Evolutionary conservation across 2,329 filamentous ascomycete species (phyloP), one percentile per base, ranked within the genome.

Genomic region (Neurospora crassa): DNA sequence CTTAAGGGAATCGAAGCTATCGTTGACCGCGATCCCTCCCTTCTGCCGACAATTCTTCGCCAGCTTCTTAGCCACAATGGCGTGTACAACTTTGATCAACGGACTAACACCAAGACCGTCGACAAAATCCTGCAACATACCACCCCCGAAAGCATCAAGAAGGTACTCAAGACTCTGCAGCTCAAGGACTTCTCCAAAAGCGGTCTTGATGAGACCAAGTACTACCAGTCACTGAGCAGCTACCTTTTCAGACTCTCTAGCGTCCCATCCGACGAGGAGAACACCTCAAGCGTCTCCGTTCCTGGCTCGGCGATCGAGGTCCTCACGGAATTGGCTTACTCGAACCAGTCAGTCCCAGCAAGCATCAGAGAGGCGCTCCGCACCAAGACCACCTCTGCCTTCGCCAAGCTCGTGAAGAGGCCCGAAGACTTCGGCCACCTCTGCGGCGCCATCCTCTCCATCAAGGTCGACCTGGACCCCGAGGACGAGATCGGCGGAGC

Each of bases 71-170:
- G 88, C 45, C 87, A 89, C 69, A 84, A 90, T 72, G 92, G 92
- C 1, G 86, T 87, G 1, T 89, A 93, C 75, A 92, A 91, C 78
- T 96, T 98, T 77, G 96, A 98, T 78, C 90, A 92, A 74, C 85
- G 91, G 71, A 97, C 94, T 0, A 96, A 92, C 79, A 91, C 91
- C 1, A 97, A 95, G 81, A 95, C 93, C 0, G 83, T 97, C 1
- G 93, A 96, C 76, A 90, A 87, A 73, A 84, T 96, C 2, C 81
- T 96, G 5, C 85, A 89, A 69, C 85, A 86, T 63, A 86, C 88
- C 10, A 86, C 87, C 34, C 81, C 84, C 4, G 79, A 86, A 24
- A 87, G 90, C 42, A 83, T 90, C 29, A 84, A 87, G 71, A 79
- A 80, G 18, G 80, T 86, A n/a, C 79, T 90, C 43, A 80, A 82